Evolutionary conservation across 75 land plant species (phyloP), one percentile per base, ranked within the genome.

Genomic region (Cunninghamia lanceolata): DNA sequence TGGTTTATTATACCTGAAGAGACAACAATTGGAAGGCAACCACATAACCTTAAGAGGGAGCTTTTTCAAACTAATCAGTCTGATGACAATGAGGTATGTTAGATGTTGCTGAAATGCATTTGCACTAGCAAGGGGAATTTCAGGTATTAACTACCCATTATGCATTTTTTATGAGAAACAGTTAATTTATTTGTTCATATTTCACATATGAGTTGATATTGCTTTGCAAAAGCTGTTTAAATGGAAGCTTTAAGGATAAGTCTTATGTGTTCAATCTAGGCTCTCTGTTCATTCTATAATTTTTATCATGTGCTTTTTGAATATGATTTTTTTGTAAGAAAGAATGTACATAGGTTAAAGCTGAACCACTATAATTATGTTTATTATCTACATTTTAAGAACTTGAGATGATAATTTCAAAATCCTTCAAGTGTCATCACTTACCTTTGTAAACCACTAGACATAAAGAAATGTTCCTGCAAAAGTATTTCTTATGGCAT

Each of bases 1-100:
- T 98, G 99, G 99, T 98, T 92, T 87, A 79, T 93, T 1, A 93
- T 98, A 36, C 99, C 99, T 17, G 99, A 98, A 88, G 99, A 96
- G 86, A 98, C 99, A 68, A 91, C 94, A 4, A 87, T 91, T 14
- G 99, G 99, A 66, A 93, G 99, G 83, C 97, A 96, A 70, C 94
- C 94, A 1, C 99, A 97, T 88, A 97, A 96, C 83, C 85, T 94
- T 10, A 88, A 92, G 52, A 92, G 99, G 73, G 99, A 98, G 93
- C 93, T 98, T 38, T 98, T 96, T 86, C 85, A 85, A 0, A 94
- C 99, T 10, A 97, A 94, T 90, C 89, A 94, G 82, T 88, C 86
- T 85, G 91, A 94, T 84, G 93, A 93, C 36, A 92, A 93, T 90
- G 96, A 98, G 99, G 99, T 98, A 84, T 47, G 32, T 6, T 56